These are phyloP conservation scores for Amesomyces nigricolor DNA, from an alignment of 2,329 filamentous ascomycete genomes.

Conservation along the genomic window DNA sequence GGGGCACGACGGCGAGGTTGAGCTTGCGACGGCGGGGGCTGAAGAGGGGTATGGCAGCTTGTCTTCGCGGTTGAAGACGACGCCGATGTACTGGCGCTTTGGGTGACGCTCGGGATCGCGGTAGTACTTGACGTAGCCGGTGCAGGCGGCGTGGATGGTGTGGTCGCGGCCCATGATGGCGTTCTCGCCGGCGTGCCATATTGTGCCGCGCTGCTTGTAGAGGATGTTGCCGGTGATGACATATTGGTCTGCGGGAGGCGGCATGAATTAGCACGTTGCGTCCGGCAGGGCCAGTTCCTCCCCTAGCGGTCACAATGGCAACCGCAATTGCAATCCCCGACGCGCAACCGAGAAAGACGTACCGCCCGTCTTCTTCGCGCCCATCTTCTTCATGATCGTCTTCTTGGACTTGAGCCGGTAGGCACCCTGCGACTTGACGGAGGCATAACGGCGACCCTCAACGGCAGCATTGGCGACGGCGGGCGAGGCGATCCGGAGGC, in stretches of 20 bases:
- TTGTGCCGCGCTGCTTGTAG: conserved; percentile 91
- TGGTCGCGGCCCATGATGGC: conserved; percentile 92
- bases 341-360: conserved; percentile 30
- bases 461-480: conserved; percentile 37
- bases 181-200: conserved; percentile 95
- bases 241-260: conserved; percentile 62
- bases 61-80: conserved; percentile 78
- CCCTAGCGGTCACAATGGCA: too few relatives aligned
- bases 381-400: conserved; percentile 72
- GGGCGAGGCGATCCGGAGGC: conserved; percentile 31
- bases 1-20: conserved; percentile 58
- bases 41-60: conserved; percentile 71
- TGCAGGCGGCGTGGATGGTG: conserved; percentile 80
- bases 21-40: conserved; percentile 70
- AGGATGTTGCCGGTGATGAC: conserved; percentile 96
- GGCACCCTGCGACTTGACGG: conserved; percentile 60
- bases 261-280: background rate
- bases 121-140: conserved; percentile 96
- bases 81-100: conserved; percentile 88
- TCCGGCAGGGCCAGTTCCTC: background rate
- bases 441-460: conserved; percentile 49
- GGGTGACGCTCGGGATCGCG: conserved; percentile 77
- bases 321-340: background rate
- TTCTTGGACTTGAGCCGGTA: conserved; percentile 60
- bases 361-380: conserved; percentile 90